These are phyloP conservation scores for Thermomyces lanuginosus DNA, from an alignment of 2,329 filamentous ascomycete genomes.

Conservation along the genomic window DNA sequence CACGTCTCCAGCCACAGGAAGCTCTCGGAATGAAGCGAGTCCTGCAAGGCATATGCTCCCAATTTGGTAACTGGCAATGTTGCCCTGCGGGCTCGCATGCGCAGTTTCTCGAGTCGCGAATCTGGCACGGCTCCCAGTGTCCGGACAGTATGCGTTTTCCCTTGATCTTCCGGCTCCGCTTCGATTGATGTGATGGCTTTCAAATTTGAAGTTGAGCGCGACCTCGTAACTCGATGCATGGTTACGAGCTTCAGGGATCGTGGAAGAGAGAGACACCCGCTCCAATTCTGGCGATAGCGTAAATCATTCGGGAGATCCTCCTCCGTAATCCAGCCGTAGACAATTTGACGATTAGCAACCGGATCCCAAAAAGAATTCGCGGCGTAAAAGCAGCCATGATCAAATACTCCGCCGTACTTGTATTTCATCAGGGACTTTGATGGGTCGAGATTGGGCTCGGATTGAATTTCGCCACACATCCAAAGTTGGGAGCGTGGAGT, in stretches of 20 bases:
- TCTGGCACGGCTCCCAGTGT: slow-evolving; percentile 27
- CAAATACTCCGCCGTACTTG: slow-evolving; percentile 30
- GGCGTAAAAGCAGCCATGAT: slow-evolving; percentile 35
- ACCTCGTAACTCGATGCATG: slow-evolving; percentile 20
- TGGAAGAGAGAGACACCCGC: slow-evolving; percentile 33
- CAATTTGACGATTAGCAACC: slow-evolving; percentile 22
- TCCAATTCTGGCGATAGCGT: slow-evolving; percentile 34
- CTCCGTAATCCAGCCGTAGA: slow-evolving; percentile 37
- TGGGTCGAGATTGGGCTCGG: neutral
- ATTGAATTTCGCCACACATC: slow-evolving; percentile 18
- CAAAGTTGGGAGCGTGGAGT: slow-evolving; percentile 26
- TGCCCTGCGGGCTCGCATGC: slow-evolving; percentile 10
- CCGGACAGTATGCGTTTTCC: slow-evolving; percentile 22
- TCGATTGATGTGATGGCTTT: slow-evolving; percentile 29
- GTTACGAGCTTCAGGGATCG: slow-evolving; percentile 29
- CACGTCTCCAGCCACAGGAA: slow-evolving; percentile 7
- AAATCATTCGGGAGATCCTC: slow-evolving; percentile 32
- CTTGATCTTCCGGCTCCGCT: slow-evolving; percentile 9
- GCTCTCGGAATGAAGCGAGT: neutral
- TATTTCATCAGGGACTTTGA: slow-evolving; percentile 15
- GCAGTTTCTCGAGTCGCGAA: slow-evolving; percentile 13
- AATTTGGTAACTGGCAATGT: no score
- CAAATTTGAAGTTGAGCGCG: slow-evolving; percentile 15
- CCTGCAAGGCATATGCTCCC: slow-evolving; percentile 2
- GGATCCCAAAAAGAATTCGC: slow-evolving; percentile 35